Percentiles rank a stretch among this genome's conserved stretches.
phyloP scores from a whole-genome alignment of 768 basidiomycete species.

The Mycena vitilis region DNA sequence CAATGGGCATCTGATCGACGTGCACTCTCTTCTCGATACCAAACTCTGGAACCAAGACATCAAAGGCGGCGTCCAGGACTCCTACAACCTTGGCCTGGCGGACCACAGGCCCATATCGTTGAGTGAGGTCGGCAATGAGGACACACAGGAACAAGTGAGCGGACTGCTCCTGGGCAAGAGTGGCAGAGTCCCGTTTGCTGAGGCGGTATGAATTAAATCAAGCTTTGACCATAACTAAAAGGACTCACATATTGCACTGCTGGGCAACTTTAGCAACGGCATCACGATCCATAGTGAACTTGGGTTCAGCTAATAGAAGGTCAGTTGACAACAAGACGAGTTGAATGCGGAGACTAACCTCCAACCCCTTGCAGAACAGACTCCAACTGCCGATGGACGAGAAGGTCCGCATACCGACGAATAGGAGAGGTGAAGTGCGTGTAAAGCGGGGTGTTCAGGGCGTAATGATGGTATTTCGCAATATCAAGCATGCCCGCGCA shows the following conservation, averaged over 20 bases:
- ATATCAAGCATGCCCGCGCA: constrained; percentile 99
- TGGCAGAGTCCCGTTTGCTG: constrained; percentile 92
- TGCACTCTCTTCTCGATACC: constrained; percentile 99
- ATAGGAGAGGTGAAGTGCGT: constrained; percentile 95
- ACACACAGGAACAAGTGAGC: constrained; percentile 95
- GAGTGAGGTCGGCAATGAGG: constrained; percentile 92
- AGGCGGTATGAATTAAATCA: constrained; percentile 22
- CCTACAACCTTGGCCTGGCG: constrained; percentile 95
- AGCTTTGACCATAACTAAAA: constrained; percentile 5
- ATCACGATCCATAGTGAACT: constrained; percentile 98
- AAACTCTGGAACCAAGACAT: constrained; percentile 95
- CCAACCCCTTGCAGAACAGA: constrained; percentile 81
- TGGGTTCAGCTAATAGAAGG: constrained; percentile 67
- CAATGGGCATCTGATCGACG: constrained; percentile 98
- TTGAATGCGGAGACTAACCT: constrained; percentile 40
- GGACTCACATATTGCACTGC: constrained; percentile 92
- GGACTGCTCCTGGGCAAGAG: constrained; percentile 95
- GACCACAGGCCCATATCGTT: constrained; percentile 94
- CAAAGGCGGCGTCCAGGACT: constrained; percentile 97
- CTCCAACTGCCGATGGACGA: constrained; percentile 97
- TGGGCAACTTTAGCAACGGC: constrained; percentile 98
- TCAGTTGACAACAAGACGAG: constrained; percentile 15
- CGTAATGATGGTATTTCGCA: constrained; percentile 95
- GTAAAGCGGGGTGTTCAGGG: constrained; percentile 90
- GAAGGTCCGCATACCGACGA: constrained; percentile 91